A percentile compares a stretch with the other conserved stretches of the same genome.
These are phyloP conservation scores for Thalassiosira hispida DNA, from an alignment of 352 stramenopile species.

Conservation along the genomic window DNA sequence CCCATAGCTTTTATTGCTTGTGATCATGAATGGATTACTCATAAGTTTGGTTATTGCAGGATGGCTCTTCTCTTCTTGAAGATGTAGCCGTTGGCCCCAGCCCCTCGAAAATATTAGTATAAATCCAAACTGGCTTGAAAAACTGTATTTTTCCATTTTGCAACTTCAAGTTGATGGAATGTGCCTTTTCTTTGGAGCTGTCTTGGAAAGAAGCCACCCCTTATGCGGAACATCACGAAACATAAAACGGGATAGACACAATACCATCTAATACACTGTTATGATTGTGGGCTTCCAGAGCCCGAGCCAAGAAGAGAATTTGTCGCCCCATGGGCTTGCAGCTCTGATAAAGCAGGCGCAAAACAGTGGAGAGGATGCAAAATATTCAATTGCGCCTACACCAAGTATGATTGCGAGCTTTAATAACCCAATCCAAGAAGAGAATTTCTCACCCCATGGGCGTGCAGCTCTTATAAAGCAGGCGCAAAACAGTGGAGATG, in stretches of 20 bases:
- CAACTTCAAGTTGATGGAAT: no score
- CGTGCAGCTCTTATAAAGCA: constrained; percentile 37
- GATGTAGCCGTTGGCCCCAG: no score
- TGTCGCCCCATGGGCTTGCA: constrained; percentile 31
- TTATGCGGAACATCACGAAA: not conserved
- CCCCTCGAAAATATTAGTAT: no score
- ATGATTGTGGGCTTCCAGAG: constrained; percentile 46
- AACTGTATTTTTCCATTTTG: not conserved
- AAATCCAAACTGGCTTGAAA: not conserved
- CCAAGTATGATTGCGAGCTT: constrained; percentile 12
- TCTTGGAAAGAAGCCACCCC: no score
- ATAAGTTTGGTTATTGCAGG: not conserved
- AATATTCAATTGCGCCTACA: constrained; percentile 34
- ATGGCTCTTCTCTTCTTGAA: not conserved
- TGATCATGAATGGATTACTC: constrained; percentile 66
- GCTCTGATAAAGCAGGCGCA: constrained; percentile 41
- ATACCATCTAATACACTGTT: not conserved
- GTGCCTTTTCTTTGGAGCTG: no score
- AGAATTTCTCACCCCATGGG: constrained; percentile 44
- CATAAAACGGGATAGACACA: not conserved
- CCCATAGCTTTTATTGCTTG: constrained; percentile 63
- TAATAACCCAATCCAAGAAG: constrained; percentile 25
- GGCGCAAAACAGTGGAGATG: constrained; percentile 43
- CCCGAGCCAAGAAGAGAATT: constrained; percentile 40
- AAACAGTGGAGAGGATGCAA: constrained; percentile 45